Conservation (phyloP, 441 rosid species). For the Pelargonium fulgidum region DNA sequence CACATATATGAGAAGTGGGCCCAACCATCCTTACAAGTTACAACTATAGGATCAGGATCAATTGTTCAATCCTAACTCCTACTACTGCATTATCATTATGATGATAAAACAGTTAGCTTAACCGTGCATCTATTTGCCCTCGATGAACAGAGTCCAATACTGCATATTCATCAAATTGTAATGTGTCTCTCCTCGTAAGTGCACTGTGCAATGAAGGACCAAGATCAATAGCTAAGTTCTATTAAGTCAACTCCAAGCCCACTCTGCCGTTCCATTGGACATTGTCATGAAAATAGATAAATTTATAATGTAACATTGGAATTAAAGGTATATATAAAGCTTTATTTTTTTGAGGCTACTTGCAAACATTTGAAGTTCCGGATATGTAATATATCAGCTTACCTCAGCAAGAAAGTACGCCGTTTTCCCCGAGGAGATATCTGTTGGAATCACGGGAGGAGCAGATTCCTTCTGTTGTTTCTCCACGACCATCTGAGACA, state of each 20-base stretch:
- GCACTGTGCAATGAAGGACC: too few species aligned
- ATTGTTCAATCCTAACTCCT: too few species aligned
- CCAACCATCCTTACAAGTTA: too few species aligned
- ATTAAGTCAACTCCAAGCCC: too few species aligned
- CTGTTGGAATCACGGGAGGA: slow-evolving; percentile 63
- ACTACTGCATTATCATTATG: too few species aligned
- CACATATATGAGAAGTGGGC: too few species aligned
- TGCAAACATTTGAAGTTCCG: neutral
- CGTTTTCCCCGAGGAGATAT: slow-evolving; percentile 54
- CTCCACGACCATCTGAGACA: slow-evolving; percentile 75
- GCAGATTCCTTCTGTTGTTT: slow-evolving; percentile 90
- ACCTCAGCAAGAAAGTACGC: slow-evolving; percentile 81
- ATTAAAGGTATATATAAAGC: neutral
- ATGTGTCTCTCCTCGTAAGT: too few species aligned
- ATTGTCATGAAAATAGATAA: neutral
- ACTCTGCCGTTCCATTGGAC: neutral
- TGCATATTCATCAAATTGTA: too few species aligned
- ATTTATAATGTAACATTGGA: neutral
- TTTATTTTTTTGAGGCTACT: neutral
- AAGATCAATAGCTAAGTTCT: neutral
- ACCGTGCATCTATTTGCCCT: too few species aligned
- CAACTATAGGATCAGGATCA: too few species aligned
- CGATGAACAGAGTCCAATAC: too few species aligned
- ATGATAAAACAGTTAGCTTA: too few species aligned
- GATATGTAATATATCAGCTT: slow-evolving; percentile 24